Base-by-base conservation (phyloP, 768 basidiomycete genomes). In the Boletus insuetus region DNA sequence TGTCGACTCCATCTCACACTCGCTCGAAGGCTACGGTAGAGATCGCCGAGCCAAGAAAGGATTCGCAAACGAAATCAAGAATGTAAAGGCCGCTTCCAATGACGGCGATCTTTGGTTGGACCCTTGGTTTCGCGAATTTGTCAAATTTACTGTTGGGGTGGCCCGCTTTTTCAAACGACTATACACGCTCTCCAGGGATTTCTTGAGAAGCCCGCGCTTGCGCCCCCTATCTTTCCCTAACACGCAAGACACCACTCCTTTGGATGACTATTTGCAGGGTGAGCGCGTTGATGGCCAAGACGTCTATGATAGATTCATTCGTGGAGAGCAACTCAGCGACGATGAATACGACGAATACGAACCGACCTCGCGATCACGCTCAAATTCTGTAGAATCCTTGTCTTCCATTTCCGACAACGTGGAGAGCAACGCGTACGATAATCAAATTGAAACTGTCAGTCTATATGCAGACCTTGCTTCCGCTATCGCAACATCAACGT, bases 401-500 rank as follows among this genome's bases (percentile, higher is more conserved):
- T 67, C 61, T 32, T 73, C 56, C 63, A 58, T 50, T 54, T 69
- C 49, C 44, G 67, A 51, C 61, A 63, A 67, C 22, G 71, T 64
- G 22, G 69, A 66, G 16, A 74, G 70, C 71, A 71, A 10, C 70
- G 9, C 51, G 22, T 67, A 60, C 16, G 65, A 68, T 17, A 31
- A 59, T 26, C 69, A 70, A 26, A 47, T 45, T 6, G 85, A 86
- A 58, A 70, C 81, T 8, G 69, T 78, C 3, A 64, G 64, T 19
- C 71, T 87, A 4, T 85, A 83, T 55, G 74, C 75, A 13, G 87
- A 89, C 58, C 71, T 88, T n/a, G 71, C 74, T 12, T 67, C 70
- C 5, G 63, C 67, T 32, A 66, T 67, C 20, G 59, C 68, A 32
- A 66, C 64, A 12, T 68, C 73, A 35, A 61, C 62, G 40, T 70